These are phyloP conservation scores for Carex myosuroides DNA, from an alignment of 176 grass and related monocot genomes.

Conservation along the genomic window DNA sequence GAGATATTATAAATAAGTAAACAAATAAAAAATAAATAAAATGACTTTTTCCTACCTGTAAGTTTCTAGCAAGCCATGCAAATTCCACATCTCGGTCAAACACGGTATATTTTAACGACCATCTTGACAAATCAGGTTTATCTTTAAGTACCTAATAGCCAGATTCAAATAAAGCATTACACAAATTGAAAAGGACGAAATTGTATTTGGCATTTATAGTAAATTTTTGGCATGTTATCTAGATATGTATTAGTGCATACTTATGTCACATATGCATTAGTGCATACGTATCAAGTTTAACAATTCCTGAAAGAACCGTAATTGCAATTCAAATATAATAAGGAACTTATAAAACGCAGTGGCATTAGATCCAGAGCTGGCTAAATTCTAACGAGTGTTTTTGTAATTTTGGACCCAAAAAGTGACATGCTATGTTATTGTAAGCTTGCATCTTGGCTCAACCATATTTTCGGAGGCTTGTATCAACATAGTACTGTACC, in stretches of 20 bases:
- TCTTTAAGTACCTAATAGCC: conserved; percentile 59
- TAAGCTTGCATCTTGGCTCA: neutral
- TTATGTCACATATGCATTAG: neutral
- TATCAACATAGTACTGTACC: neutral
- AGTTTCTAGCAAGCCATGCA: conserved; percentile 92
- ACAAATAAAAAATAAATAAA: neutral
- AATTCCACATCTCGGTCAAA: conserved; percentile 75
- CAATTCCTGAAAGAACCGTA: neutral
- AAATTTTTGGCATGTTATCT: neutral
- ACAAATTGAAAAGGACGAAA: neutral
- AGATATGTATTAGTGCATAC: neutral
- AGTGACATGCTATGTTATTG: neutral
- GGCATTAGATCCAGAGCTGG: neutral
- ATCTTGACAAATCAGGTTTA: conserved; percentile 85
- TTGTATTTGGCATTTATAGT: neutral
- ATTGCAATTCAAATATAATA: neutral
- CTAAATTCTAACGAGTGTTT: neutral
- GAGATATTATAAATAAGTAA: neutral
- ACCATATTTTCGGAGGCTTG: neutral
- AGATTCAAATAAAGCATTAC: neutral
- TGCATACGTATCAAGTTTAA: neutral
- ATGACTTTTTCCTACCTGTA: conserved; percentile 6
- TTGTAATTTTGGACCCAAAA: neutral
- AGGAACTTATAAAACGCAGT: neutral
- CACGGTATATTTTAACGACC: conserved; percentile 75